phyloP scores from a whole-genome alignment of 2,329 filamentous ascomycete species.

The Hymenoscyphus scutula region DNA sequence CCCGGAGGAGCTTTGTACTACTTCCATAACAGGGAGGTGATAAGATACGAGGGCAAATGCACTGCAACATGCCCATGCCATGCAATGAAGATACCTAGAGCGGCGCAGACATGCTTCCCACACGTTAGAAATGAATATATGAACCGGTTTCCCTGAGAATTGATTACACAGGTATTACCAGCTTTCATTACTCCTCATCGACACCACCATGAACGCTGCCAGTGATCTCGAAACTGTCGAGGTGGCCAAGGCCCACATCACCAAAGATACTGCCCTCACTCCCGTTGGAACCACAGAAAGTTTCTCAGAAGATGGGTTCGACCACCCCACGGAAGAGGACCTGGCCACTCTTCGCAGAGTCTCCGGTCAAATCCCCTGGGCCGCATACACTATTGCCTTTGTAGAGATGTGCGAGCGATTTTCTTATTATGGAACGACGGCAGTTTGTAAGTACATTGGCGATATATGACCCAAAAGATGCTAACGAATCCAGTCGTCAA shows the following conservation, averaged over 20 bases:
- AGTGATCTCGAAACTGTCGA: constrained; percentile 14
- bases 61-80: constrained; percentile 5
- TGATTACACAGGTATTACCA: background rate
- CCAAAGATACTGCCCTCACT: constrained; percentile 4
- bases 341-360: constrained; percentile 30
- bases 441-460: constrained; percentile 49
- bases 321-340: constrained; percentile 29
- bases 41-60: constrained; percentile 7
- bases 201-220: constrained; percentile 13
- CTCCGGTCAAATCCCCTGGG: constrained; percentile 29
- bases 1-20: constrained; percentile 4
- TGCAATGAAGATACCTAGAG: background rate
- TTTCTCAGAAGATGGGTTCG: background rate
- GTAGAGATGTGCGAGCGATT: constrained; percentile 64
- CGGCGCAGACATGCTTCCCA: background rate
- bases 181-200: constrained; percentile 2
- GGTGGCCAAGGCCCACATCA: constrained; percentile 8
- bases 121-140: constrained; percentile 3
- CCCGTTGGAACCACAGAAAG: background rate
- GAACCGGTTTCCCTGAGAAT: background rate
- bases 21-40: constrained; percentile 10
- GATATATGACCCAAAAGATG: background rate
- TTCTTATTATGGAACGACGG: constrained; percentile 60
- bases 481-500: constrained; percentile 9
- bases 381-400: constrained; percentile 52